Conservation (phyloP, 768 basidiomycete genomes). For the Leccinum disarticulatum region DNA sequence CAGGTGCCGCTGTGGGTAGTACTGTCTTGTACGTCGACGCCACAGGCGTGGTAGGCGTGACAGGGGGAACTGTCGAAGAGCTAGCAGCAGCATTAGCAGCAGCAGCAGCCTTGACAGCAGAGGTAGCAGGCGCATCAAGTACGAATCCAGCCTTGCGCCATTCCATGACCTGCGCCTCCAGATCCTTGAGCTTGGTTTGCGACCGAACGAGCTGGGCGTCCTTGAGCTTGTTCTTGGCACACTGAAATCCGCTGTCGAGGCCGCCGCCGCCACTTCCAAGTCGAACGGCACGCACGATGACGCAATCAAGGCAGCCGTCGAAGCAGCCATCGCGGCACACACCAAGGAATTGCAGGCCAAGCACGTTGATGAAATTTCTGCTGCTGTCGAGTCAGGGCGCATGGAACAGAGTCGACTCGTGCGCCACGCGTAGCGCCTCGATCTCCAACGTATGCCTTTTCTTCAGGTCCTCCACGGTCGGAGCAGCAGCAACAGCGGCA, state of each 20-base stretch:
- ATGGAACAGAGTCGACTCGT: slow-evolving; percentile 60
- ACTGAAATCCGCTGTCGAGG: slow-evolving; percentile 52
- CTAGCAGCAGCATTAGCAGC: slow-evolving; percentile 15
- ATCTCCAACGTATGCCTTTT: slow-evolving; percentile 64
- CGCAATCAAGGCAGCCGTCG: slow-evolving; percentile 53
- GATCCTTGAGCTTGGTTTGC: slow-evolving; percentile 62
- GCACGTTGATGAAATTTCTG: slow-evolving; percentile 47
- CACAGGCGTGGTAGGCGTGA: slow-evolving; percentile 30
- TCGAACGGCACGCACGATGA: slow-evolving; percentile 34
- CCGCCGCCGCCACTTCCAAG: slow-evolving; percentile 43
- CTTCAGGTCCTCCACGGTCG: slow-evolving; percentile 38
- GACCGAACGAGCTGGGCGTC: slow-evolving; percentile 65
- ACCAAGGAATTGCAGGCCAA: slow-evolving; percentile 46
- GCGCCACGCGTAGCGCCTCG: slow-evolving; percentile 51
- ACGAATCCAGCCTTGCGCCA: slow-evolving; percentile 53
- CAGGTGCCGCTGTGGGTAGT: slow-evolving; percentile 7
- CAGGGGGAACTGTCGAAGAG: slow-evolving; percentile 15
- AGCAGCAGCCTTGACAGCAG: slow-evolving; percentile 22
- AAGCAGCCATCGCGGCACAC: slow-evolving; percentile 47
- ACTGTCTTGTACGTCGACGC: slow-evolving; percentile 25
- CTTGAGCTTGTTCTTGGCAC: slow-evolving; percentile 64
- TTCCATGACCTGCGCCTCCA: slow-evolving; percentile 62
- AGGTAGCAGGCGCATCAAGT: slow-evolving; percentile 36
- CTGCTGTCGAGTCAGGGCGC: slow-evolving; percentile 69
- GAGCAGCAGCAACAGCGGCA: slow-evolving; percentile 14